Evolutionary conservation across 2,329 filamentous ascomycete species (phyloP).

Genomic region (Trichophyton schoenleinii): DNA sequence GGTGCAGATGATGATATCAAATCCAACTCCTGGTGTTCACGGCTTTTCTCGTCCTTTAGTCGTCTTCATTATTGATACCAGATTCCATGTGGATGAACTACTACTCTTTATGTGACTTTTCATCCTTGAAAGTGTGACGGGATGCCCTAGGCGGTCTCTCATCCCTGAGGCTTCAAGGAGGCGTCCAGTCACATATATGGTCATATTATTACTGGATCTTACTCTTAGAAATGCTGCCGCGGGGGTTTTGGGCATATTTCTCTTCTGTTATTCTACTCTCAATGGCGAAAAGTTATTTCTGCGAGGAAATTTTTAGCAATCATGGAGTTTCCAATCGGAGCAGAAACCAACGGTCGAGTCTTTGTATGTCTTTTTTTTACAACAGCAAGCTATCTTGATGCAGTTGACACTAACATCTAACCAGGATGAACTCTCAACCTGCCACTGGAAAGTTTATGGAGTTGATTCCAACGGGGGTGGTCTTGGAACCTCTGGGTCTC

Average conservation of each 20-base stretch:
- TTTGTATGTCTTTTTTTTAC: constrained; percentile 25
- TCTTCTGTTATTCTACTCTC: background rate
- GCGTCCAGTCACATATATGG: background rate
- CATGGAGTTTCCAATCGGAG: constrained; percentile 35
- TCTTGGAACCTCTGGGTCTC: background rate
- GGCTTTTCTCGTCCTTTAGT: background rate
- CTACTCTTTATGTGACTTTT: background rate
- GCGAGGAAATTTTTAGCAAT: constrained; percentile 5
- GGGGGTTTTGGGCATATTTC: background rate
- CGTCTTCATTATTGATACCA: background rate
- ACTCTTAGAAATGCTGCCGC: background rate
- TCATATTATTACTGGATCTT: background rate
- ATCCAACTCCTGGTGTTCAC: background rate
- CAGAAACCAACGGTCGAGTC: constrained; percentile 31
- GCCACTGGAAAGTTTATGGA: constrained; percentile 29
- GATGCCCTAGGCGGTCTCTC: background rate
- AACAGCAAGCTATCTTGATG: background rate
- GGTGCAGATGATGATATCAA: background rate
- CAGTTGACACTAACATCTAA: background rate
- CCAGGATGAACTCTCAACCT: constrained; percentile 32
- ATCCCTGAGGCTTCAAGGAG: background rate
- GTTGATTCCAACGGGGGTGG: constrained; percentile 12
- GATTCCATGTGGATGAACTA: too few relatives aligned
- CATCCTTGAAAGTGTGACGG: background rate
- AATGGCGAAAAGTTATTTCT: constrained; percentile 3